These are phyloP conservation scores for Escovopsis weberi DNA, from an alignment of 2,329 filamentous ascomycete genomes.

Conservation along the genomic window DNA sequence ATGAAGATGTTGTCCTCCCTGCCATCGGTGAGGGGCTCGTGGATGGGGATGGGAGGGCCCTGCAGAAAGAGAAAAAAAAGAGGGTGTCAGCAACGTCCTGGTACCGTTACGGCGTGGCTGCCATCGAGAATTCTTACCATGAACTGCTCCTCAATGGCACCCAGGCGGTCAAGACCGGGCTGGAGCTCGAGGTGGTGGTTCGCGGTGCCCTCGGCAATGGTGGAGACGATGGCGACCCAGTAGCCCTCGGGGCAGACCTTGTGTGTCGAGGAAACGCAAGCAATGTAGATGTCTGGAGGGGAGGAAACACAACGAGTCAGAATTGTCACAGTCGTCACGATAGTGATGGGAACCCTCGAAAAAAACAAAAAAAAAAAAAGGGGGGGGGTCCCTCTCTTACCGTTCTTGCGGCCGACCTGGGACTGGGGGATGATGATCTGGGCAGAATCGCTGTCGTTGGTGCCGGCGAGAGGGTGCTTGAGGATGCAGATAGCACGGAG, in stretches of 20 bases:
- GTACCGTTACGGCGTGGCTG: not conserved
- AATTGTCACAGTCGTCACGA: not conserved
- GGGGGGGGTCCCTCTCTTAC: conserved; percentile 32
- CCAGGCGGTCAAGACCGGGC: conserved; percentile 81
- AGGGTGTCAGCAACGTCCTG: not conserved
- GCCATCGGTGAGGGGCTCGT: conserved; percentile 77
- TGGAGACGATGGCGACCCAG: conserved; percentile 97
- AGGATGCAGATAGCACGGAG: conserved; percentile 95
- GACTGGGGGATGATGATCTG: conserved; percentile 97
- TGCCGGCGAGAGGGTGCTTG: conserved; percentile 86
- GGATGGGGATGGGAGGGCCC: conserved; percentile 78
- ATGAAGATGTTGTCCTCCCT: conserved; percentile 86
- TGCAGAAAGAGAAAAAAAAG: conserved; percentile 13
- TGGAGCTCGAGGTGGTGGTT: conserved; percentile 96
- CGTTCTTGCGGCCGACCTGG: conserved; percentile 92
- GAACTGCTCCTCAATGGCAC: conserved; percentile 92
- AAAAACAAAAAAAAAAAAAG: not conserved
- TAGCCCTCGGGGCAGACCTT: conserved; percentile 98
- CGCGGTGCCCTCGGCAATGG: conserved; percentile 77
- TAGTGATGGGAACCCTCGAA: not conserved
- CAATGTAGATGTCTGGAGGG: conserved; percentile 76
- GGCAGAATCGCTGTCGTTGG: conserved; percentile 73
- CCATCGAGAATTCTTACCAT: conserved; percentile 41
- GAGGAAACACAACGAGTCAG: not conserved
- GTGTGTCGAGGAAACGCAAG: conserved; percentile 87